Base-by-base conservation (phyloP, 306 rosid species). In the Lathyrus sativus region DNA sequence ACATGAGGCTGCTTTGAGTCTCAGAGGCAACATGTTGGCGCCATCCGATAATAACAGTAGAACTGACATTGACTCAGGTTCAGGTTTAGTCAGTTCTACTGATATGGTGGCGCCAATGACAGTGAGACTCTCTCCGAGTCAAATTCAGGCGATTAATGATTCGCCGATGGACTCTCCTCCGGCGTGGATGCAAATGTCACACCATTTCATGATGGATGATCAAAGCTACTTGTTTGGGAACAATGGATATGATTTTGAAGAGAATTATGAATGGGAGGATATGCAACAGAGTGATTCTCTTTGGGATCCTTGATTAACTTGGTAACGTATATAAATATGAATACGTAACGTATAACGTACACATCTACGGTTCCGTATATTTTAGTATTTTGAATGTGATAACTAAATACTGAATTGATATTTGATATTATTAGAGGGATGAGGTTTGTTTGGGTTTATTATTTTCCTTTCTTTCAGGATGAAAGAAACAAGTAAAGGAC, bases 1-100 rank as follows among this genome's bases (percentile, higher is more conserved):
- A 0, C 96, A 92, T 1, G 85, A 83, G 60, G 98, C 98, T 0
- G 98, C 98, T 0, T 19, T 83, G 24, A 68, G 78, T 81, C 26
- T 92, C 0, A 72, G 84, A 74, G 3, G 57, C 26, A 58, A 57
- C 12, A 9, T 48, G 0, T 1, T 3, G 12, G 37, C 31, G 3
- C 9, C n/a, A 22, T 11, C 33, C 0, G 66, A 67, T 2, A 12
- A 17, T 1, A 50, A 5, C 39, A 6, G 18, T 28, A 37, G 62
- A 56, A 56, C 39, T 7, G 9, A 35, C 39, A 0, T 1, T 1
- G 9, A 35, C 9, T 35, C 39, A 8, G 39, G 39, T 7, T 7
- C 62, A 6, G 18, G 38, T 10, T 12, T 11, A 12, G 11, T 9
- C 62, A 2, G 18, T 56, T 56, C 62, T 3, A 56, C 62, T 26